These are phyloP conservation scores for Naumovozyma baii DNA, from an alignment of 805 yeast genomes.

Conservation along the genomic window DNA sequence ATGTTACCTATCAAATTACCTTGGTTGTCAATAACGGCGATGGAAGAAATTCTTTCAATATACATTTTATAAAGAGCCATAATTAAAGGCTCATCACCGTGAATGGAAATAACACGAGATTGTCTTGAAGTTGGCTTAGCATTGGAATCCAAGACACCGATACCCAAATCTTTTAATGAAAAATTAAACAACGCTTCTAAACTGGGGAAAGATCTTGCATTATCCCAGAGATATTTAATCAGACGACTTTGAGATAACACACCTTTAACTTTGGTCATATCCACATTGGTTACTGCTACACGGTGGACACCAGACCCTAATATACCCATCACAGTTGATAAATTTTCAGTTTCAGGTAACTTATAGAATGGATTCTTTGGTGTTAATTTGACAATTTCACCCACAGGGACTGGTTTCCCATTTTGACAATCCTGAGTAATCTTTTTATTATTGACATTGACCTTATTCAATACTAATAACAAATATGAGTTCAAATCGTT, in stretches of 20 bases:
- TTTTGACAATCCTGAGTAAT: constrained; percentile 52
- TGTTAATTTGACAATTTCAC: constrained; percentile 72
- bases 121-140: constrained; percentile 31
- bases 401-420: constrained; percentile 88
- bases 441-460: constrained; percentile 31
- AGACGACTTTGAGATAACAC: constrained; percentile 84
- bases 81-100: constrained; percentile 77
- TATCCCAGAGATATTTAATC: constrained; percentile 81
- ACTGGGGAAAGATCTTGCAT: constrained; percentile 75
- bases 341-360: constrained; percentile 56
- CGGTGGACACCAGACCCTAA: constrained; percentile 95
- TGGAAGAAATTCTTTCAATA: constrained; percentile 70
- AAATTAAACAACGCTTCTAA: constrained; percentile 67
- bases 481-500: constrained; percentile 82
- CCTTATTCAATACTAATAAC: constrained; percentile 71
- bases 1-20: constrained; percentile 78
- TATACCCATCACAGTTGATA: constrained; percentile 70
- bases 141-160: constrained; percentile 47
- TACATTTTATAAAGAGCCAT: constrained; percentile 86
- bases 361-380: constrained; percentile 84
- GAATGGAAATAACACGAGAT: constrained; percentile 63
- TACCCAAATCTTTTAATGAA: constrained; percentile 59
- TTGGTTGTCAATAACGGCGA: constrained; percentile 83
- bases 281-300: constrained; percentile 62
- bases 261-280: constrained; percentile 56